Evolutionary conservation across 176 grass and related monocot species (phyloP).

Genomic region (Aegilops longissima): DNA sequence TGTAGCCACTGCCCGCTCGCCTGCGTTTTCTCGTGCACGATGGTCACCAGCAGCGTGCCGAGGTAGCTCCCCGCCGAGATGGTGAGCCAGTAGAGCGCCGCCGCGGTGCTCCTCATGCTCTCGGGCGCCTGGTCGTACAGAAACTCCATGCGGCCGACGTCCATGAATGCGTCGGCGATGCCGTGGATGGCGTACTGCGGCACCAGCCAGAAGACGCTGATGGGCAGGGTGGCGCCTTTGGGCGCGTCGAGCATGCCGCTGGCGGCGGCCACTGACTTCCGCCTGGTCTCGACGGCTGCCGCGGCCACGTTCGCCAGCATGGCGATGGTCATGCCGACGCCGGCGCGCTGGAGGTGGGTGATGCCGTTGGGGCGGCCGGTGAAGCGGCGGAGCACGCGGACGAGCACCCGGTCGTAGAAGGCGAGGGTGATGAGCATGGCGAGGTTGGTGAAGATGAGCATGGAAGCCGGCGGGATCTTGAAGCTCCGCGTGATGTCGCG

Average conservation of each 20-base stretch:
- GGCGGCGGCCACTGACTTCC: slow-evolving; percentile 44
- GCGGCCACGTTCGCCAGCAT: slow-evolving; percentile 56
- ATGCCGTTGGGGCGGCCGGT: slow-evolving; percentile 63
- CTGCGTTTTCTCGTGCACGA: slow-evolving; percentile 55
- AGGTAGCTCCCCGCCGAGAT: slow-evolving; percentile 68
- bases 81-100: slow-evolving; percentile 80
- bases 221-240: slow-evolving; percentile 33
- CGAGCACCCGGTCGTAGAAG: slow-evolving; percentile 71
- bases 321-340: slow-evolving; percentile 67
- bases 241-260: slow-evolving; percentile 51
- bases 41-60: slow-evolving; percentile 68
- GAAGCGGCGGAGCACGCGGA: slow-evolving; percentile 48
- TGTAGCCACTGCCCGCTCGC: slow-evolving; percentile 79
- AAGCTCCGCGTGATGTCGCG: slow-evolving; percentile 40
- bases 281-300: slow-evolving; percentile 54
- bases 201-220: slow-evolving; percentile 89
- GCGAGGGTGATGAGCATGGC: slow-evolving; percentile 44
- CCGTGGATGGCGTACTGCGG: slow-evolving; percentile 82
- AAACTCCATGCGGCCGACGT: slow-evolving; percentile 88
- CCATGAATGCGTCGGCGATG: slow-evolving; percentile 73
- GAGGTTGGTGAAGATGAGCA: slow-evolving; percentile 52
- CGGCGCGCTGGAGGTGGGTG: slow-evolving; percentile 77
- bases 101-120: slow-evolving; percentile 82
- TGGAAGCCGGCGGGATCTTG: slow-evolving; percentile 56
- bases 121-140: slow-evolving; percentile 86